Evolutionary conservation across 306 rosid genomes (phyloP).

Genomic region (Adenanthera pavonina): DNA sequence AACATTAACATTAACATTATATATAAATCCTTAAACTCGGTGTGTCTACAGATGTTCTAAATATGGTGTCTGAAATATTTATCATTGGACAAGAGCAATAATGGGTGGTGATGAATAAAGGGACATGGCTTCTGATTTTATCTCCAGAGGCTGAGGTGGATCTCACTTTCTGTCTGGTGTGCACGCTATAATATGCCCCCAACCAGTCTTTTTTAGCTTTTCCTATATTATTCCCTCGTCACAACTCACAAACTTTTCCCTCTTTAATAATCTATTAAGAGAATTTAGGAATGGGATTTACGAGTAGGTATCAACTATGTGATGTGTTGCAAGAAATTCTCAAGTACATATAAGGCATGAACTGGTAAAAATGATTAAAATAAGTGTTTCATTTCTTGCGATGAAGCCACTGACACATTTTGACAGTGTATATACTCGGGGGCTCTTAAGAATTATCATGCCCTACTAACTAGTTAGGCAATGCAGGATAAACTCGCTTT

Average conservation of each 20-base stretch:
- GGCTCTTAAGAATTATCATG: too few relatives aligned
- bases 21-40: background rate
- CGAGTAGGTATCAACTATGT: background rate
- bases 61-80: background rate
- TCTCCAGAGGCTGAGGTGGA: conserved; percentile 39
- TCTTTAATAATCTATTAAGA: background rate
- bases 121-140: conserved; percentile 34
- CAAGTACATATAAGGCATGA: background rate
- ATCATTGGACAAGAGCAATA: conserved; percentile 32
- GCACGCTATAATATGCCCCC: conserved; percentile 34
- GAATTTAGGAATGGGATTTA: background rate
- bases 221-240: conserved; percentile 16
- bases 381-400: too few relatives aligned
- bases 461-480: background rate
- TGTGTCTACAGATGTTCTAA: background rate
- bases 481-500: background rate
- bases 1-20: too few relatives aligned
- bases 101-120: conserved; percentile 30
- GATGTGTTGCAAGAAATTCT: background rate
- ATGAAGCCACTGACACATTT: background rate
- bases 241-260: background rate
- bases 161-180: conserved; percentile 49
- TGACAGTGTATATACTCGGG: background rate
- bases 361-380: too few relatives aligned
- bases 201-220: conserved; percentile 8